Conservation (phyloP, 768 basidiomycete species). For the Trichaptum fuscoviolaceum region DNA sequence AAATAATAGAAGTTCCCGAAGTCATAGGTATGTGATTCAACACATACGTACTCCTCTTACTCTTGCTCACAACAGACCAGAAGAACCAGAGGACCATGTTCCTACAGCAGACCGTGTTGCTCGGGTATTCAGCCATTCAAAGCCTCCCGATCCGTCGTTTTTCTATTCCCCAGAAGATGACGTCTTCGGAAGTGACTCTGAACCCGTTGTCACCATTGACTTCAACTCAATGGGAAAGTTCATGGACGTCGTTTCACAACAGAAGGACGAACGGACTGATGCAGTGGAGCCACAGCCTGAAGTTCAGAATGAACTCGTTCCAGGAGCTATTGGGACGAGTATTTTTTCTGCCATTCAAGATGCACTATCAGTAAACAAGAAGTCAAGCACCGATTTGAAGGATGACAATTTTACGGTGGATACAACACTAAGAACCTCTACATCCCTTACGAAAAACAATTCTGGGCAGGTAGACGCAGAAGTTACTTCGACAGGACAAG, state of each 20-base stretch:
- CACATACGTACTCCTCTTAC: neutral
- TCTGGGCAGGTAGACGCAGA: neutral
- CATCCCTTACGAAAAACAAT: neutral
- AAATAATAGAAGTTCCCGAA: conserved; percentile 45
- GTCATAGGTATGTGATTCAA: conserved; percentile 7
- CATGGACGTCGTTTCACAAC: conserved; percentile 22
- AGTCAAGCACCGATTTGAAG: neutral
- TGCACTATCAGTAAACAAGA: neutral
- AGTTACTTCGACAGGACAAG: neutral
- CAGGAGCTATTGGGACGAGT: conserved; percentile 25
- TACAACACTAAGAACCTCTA: neutral
- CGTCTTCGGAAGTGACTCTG: conserved; percentile 25
- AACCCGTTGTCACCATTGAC: conserved; percentile 43
- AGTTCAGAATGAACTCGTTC: neutral
- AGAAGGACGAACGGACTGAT: neutral
- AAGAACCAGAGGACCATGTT: conserved; percentile 46
- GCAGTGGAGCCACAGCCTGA: conserved; percentile 9
- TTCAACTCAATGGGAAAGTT: conserved; percentile 56
- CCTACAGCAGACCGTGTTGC: conserved; percentile 70
- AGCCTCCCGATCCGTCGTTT: conserved; percentile 10
- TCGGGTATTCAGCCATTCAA: conserved; percentile 49
- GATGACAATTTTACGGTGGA: neutral
- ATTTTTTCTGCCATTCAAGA: neutral
- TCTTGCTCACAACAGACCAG: conserved; percentile 26
- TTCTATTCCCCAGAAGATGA: conserved; percentile 20